These are phyloP conservation scores for Boehmeria nivea DNA, from an alignment of 306 rosid genomes.

Conservation along the genomic window DNA sequence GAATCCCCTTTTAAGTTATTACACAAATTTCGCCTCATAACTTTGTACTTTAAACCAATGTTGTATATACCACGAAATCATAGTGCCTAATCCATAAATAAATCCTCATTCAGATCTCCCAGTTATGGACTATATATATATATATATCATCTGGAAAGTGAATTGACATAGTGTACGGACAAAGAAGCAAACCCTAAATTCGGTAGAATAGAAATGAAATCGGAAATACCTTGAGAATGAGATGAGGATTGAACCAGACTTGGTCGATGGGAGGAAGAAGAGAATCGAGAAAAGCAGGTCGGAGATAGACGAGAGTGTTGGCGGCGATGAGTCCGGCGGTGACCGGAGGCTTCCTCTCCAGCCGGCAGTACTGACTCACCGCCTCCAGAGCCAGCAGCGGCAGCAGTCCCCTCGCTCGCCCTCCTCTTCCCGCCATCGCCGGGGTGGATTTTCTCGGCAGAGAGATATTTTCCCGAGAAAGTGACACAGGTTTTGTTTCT, in stretches of 20 bases:
- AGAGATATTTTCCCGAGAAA: no score
- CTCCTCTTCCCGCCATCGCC: slow-evolving; percentile 50
- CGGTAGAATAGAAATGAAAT: neutral
- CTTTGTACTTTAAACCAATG: no score
- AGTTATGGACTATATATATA: no score
- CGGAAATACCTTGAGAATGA: slow-evolving; percentile 64
- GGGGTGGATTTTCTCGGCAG: neutral
- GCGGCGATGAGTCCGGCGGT: slow-evolving; percentile 80
- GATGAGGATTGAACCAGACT: slow-evolving; percentile 81
- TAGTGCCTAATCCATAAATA: no score
- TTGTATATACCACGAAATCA: no score
- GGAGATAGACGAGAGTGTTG: slow-evolving; percentile 63
- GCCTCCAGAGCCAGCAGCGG: slow-evolving; percentile 70
- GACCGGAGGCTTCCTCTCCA: slow-evolving; percentile 61
- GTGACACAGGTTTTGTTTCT: neutral
- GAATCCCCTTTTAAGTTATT: no score
- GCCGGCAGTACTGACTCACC: slow-evolving; percentile 62
- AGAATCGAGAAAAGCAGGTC: slow-evolving; percentile 49
- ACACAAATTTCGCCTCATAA: no score
- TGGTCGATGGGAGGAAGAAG: slow-evolving; percentile 54
- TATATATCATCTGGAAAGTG: no score
- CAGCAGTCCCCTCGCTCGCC: slow-evolving; percentile 58
- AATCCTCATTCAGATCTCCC: no score
- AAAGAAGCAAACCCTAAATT: neutral
- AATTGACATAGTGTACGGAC: no score